Percentiles rank a stretch among this genome's conserved stretches.
Evolutionary conservation across 306 rosid species (phyloP).

Genomic region (Trichosanthes cucumerina): DNA sequence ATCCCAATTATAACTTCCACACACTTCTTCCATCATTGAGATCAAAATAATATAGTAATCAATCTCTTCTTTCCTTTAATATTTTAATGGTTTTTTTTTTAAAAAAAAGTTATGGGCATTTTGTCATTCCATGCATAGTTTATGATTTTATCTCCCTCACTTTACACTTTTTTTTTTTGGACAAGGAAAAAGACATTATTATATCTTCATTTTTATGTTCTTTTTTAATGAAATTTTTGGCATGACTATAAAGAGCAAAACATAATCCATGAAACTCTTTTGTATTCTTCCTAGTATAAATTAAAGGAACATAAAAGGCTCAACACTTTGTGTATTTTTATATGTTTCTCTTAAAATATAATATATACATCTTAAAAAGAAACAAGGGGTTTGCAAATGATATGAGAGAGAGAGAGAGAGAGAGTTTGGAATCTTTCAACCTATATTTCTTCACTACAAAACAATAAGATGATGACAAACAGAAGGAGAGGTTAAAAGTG

Average conservation of each 20-base stretch:
- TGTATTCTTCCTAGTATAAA: background rate
- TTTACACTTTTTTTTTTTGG: background rate
- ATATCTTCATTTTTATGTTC: background rate
- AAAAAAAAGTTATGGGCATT: background rate
- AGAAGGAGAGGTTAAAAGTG: slow-evolving; percentile 4
- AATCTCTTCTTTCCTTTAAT: background rate
- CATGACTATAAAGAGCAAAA: background rate
- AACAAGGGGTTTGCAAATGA: slow-evolving; percentile 18
- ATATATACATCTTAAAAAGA: background rate
- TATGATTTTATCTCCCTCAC: background rate
- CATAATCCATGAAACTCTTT: slow-evolving; percentile 2
- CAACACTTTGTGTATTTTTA: background rate
- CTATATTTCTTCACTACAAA: slow-evolving; percentile 19
- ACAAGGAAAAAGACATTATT: background rate
- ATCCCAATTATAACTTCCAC: background rate
- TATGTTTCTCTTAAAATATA: background rate
- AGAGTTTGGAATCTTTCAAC: slow-evolving; percentile 27
- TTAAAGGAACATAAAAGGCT: background rate
- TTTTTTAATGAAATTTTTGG: background rate
- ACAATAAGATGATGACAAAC: slow-evolving; percentile 34
- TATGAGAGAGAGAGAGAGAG: slow-evolving; percentile 11
- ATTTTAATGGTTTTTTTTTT: background rate
- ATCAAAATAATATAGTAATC: background rate
- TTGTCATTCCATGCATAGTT: background rate
- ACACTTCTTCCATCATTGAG: background rate